Base-by-base conservation (phyloP, 495 filamentous ascomycete species). In the Aspergillus carlsbadensis region DNA sequence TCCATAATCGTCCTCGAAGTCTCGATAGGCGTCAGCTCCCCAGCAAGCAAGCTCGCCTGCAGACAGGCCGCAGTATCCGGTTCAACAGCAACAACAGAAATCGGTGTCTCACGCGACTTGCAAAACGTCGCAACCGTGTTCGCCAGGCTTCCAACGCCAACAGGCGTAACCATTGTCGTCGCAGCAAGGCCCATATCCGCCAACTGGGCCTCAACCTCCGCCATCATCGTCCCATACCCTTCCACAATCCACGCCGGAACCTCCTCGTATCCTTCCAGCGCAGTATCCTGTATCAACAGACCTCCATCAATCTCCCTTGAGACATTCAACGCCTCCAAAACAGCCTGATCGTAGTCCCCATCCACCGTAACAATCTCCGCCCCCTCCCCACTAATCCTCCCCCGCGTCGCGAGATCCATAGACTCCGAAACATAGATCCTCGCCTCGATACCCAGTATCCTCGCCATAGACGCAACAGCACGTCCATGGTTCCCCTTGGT, bases 401-500 rank as follows among this genome's bases (percentile, higher is more conserved):
- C 64, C n/a, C 68, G 72, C 1, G 84, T 88, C 0, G 61, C 55
- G 18, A 71, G 54, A 48, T 80, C 67, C 78, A 87, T 82, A 18
- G 69, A 63, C 2, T 49, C 45, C 0, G 86, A 83, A 5, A 88
- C 85, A 52, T 80, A 85, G 15, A 91, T 78, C 21, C 66, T 64
- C 0, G 74, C 71, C 0, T 71, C 62, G 0, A 88, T 64, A 0
- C 68, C 73, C 10, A 91, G 61, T 13, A 83, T 68, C n/a, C 61
- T 57, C 0, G 79, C 86, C 81, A 90, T 87, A 4, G 78, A 75
- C 0, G 86, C 84, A 2, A 87, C 80, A 2, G 88, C 87, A 5
- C 87, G 73, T 1, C 88, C 88, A 76, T 87, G 85, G 60, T 92
- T 92, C 0, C 87, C 88, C 36, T 86, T 85, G 0, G 88, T 87